Evolutionary conservation across 495 filamentous ascomycete genomes (phyloP).

Genomic region (Talaromyces borbonicus): DNA sequence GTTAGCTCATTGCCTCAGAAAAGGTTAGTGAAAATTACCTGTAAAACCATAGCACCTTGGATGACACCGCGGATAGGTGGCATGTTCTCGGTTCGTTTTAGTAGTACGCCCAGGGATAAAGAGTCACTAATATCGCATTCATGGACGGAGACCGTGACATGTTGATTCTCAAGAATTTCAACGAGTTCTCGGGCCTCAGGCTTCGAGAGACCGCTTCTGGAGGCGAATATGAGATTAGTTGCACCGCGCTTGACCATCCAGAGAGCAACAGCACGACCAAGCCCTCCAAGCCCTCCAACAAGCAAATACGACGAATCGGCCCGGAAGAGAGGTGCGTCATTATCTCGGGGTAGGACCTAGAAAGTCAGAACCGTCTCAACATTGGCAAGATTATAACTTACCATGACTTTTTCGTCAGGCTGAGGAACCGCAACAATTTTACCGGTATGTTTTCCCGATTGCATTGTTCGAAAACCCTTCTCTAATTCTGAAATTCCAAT

Average conservation of each 20-base stretch:
- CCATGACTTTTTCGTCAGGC: neutral
- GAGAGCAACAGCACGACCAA: conserved; percentile 40
- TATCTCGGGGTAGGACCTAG: neutral
- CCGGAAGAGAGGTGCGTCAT: too few relatives aligned
- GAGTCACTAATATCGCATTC: conserved; percentile 1
- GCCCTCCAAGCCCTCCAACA: conserved; percentile 45
- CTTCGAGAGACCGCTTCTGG: conserved; percentile 15
- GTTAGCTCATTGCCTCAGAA: neutral
- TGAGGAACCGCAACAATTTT: conserved; percentile 33
- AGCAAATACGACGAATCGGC: conserved; percentile 45
- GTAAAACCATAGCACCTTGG: conserved; percentile 32
- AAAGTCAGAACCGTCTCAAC: neutral
- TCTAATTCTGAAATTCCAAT: neutral
- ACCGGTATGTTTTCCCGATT: conserved; percentile 29
- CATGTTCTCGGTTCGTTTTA: conserved; percentile 11
- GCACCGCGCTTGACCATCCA: conserved; percentile 48
- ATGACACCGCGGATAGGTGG: conserved; percentile 26
- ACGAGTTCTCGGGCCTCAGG: conserved; percentile 20
- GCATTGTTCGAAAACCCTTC: conserved; percentile 25
- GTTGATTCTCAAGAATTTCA: conserved; percentile 22
- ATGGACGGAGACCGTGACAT: conserved; percentile 21
- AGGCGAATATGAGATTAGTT: conserved; percentile 41
- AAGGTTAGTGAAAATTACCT: neutral
- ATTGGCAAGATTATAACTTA: neutral
- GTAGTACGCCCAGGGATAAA: conserved; percentile 12